A percentile compares a stretch with the other conserved stretches of the same genome.
Evolutionary conservation across 2,329 filamentous ascomycete species (phyloP).

Genomic region (Rutstroemia sp.): DNA sequence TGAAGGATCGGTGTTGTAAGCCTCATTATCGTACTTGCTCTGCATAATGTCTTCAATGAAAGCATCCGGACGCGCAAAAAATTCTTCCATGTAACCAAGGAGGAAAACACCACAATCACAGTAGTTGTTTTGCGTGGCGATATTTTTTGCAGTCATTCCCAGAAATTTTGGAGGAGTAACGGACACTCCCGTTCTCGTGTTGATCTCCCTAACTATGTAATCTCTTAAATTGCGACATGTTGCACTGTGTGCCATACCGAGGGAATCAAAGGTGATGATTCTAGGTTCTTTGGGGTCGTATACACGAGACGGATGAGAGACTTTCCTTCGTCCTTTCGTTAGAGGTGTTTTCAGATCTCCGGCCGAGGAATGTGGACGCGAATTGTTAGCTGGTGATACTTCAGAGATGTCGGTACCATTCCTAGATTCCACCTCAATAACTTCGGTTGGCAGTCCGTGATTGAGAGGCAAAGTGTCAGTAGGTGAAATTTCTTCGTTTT

Average conservation of each 20-base stretch:
- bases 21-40: slow-evolving; percentile 48
- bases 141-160: slow-evolving; percentile 61
- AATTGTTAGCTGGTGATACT: neutral
- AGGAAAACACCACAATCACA: slow-evolving; percentile 88
- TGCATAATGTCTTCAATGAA: slow-evolving; percentile 63
- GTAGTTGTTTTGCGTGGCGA: slow-evolving; percentile 76
- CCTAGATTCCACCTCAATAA: neutral
- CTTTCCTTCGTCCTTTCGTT: slow-evolving; percentile 26
- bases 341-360: slow-evolving; percentile 16
- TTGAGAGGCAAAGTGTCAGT: neutral
- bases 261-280: slow-evolving; percentile 84
- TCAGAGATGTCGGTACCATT: neutral
- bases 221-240: slow-evolving; percentile 64
- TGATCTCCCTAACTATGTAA: slow-evolving; percentile 69
- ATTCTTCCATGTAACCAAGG: slow-evolving; percentile 75
- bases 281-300: slow-evolving; percentile 49
- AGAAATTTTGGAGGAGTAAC: slow-evolving; percentile 27
- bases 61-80: slow-evolving; percentile 64
- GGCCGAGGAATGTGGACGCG: neutral
- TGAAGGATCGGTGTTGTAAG: slow-evolving; percentile 40
- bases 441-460: neutral
- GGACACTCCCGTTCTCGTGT: slow-evolving; percentile 43
- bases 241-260: slow-evolving; percentile 55
- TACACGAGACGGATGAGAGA: slow-evolving; percentile 30
- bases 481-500: too few species aligned